phyloP scores from a whole-genome alignment of 805 yeast genomes.

The Jamesozyma hellenica region DNA sequence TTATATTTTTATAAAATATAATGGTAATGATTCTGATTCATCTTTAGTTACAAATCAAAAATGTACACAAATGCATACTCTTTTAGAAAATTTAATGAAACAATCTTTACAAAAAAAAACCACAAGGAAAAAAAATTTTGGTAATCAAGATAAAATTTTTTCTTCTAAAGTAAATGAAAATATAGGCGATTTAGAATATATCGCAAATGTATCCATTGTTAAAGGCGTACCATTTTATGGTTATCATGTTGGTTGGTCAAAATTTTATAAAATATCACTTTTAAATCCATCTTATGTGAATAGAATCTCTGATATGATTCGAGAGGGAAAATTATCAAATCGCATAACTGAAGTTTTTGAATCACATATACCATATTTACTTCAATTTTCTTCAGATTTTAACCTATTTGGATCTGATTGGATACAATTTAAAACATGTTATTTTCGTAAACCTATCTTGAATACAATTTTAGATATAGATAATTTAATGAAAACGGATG shows the following conservation, averaged over 20 bases:
- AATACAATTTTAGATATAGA: conserved; percentile 24
- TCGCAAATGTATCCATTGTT: conserved; percentile 55
- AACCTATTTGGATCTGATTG: conserved; percentile 81
- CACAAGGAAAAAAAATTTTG: conserved; percentile 4
- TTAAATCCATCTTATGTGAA: conserved; percentile 50
- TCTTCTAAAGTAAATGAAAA: neutral
- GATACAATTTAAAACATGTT: conserved; percentile 40
- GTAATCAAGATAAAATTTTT: neutral
- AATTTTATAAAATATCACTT: conserved; percentile 59
- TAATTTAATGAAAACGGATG: conserved; percentile 24
- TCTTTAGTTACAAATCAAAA: conserved; percentile 24
- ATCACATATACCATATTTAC: conserved; percentile 63
- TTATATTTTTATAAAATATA: conserved; percentile 59
- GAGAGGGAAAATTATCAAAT: conserved; percentile 36
- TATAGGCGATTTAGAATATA: conserved; percentile 30
- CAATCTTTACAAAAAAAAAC: conserved; percentile 30
- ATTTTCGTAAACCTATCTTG: conserved; percentile 50
- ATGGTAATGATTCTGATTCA: conserved; percentile 29
- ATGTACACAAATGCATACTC: conserved; percentile 32
- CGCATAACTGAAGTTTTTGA: conserved; percentile 49
- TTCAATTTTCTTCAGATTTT: conserved; percentile 76
- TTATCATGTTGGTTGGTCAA: conserved; percentile 52
- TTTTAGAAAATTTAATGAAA: conserved; percentile 37
- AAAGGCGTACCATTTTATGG: conserved; percentile 82
- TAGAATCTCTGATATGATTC: conserved; percentile 42